Conservation (phyloP, 2,329 filamentous ascomycete genomes). For the Drechslera avenae region DNA sequence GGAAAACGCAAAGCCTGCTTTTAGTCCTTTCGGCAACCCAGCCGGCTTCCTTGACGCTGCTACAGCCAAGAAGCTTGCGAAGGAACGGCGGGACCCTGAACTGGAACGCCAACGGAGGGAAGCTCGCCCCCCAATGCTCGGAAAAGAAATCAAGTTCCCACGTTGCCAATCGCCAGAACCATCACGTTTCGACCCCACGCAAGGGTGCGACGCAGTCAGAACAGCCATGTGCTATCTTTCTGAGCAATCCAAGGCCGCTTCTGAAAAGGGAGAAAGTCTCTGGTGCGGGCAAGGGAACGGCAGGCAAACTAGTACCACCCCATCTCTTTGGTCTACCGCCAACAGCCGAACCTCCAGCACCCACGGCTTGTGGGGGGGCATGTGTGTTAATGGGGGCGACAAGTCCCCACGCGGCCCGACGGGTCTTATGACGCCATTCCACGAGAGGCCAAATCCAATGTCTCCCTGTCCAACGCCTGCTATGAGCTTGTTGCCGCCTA, state of each 20-base stretch:
- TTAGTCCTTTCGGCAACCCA: constrained; percentile 49
- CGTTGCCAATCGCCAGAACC: constrained; percentile 81
- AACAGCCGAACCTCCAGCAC: constrained; percentile 60
- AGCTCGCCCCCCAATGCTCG: constrained; percentile 83
- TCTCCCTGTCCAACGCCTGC: constrained; percentile 46
- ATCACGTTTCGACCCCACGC: constrained; percentile 81
- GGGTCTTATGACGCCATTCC: constrained; percentile 57
- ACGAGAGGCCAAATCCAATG: constrained; percentile 51
- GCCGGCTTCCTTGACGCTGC: constrained; percentile 35
- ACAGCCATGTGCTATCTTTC: constrained; percentile 57
- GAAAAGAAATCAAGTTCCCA: constrained; percentile 78
- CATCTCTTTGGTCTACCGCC: constrained; percentile 44
- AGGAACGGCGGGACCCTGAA: constrained; percentile 47
- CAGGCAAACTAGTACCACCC: constrained; percentile 36
- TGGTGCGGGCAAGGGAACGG: constrained; percentile 60
- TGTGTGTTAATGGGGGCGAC: constrained; percentile 58
- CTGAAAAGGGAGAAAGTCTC: constrained; percentile 56
- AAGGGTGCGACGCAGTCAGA: constrained; percentile 58
- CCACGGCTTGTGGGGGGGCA: constrained; percentile 76
- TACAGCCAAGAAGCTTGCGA: constrained; percentile 32
- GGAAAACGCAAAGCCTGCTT: constrained; percentile 23
- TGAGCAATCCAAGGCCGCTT: constrained; percentile 54
- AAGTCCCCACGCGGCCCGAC: constrained; percentile 51
- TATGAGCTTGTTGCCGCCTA: constrained; percentile 42
- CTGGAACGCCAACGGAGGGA: constrained; percentile 63